Conservation (phyloP, 1,284 basidiomycete genomes). For the Coniferiporia sulphurascens region DNA sequence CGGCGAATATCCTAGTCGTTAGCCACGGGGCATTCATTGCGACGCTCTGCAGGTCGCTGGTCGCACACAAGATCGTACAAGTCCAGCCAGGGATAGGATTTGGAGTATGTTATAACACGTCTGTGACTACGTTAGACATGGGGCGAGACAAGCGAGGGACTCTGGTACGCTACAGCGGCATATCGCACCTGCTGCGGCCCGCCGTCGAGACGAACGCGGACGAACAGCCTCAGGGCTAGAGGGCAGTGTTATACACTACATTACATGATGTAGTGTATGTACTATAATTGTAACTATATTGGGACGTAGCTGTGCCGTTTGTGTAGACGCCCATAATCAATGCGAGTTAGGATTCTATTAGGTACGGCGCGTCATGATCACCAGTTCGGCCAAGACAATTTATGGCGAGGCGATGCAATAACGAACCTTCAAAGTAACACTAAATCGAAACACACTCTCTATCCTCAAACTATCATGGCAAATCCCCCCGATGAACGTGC, state of each 20-base stretch:
- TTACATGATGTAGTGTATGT: not conserved
- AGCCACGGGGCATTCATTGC: conserved; percentile 64
- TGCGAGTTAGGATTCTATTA: too few relatives aligned
- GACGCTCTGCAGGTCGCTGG: conserved; percentile 43
- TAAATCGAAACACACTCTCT: not conserved
- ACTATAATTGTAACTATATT: not conserved
- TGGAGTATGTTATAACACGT: conserved; percentile 50
- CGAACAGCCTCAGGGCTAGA: conserved; percentile 26
- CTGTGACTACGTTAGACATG: conserved; percentile 55
- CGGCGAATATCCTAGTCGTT: conserved; percentile 49
- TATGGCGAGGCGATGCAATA: not conserved
- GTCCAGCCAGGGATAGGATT: conserved; percentile 39
- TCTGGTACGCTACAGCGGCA: conserved; percentile 50
- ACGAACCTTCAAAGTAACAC: not conserved
- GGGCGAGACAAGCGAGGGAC: conserved; percentile 35
- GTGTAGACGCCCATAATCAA: too few relatives aligned
- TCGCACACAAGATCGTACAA: conserved; percentile 35
- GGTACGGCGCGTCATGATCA: too few relatives aligned
- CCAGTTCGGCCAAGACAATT: not conserved
- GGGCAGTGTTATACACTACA: not conserved
- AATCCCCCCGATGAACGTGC: conserved; percentile 27
- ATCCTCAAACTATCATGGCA: conserved; percentile 26
- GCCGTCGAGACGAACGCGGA: conserved; percentile 49
- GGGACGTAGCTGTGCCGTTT: too few relatives aligned
- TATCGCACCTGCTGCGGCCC: conserved; percentile 43